Base-by-base conservation (phyloP, 1,284 basidiomycete species). In the Sutorius eximius region DNA sequence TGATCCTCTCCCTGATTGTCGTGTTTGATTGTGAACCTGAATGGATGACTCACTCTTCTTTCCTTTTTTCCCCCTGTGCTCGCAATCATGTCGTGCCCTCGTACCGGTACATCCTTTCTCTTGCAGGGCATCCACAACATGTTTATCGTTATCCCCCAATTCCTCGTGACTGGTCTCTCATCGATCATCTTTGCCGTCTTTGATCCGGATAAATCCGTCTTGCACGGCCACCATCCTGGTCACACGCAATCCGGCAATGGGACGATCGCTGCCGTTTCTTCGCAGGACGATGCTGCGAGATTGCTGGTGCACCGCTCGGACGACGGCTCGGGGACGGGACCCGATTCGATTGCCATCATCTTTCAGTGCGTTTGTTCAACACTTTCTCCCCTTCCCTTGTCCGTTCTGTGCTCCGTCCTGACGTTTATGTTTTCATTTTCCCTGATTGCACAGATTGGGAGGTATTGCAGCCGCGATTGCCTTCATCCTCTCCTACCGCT, bases 121-220 rank as follows among this genome's bases (percentile, higher is more conserved):
- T 6, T 18, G 5, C 59, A 91, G 90, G 93, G 93, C 36, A 95
- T 95, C 53, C 93, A 95, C 71, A 97, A 95, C 64, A 81, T 96
- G 51, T 95, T 91, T 68, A 78, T 96, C 60, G 94, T 96, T 51
- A 75, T 89, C 13, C 82, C 87, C 0, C 83, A 89, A 60, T 87
- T 89, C 66, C 74, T 90, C 32, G 81, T 88, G 46, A 86, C 83
- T 0, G 87, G 80, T 12, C 63, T 90, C 15, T 81, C 87, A 5
- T 80, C 86, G 9, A 70, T 89, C 45, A 75, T 89, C 37, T 89
- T 89, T 65, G 83, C 85, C 3, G 64, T 86, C 1, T 73, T 88
- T 45, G 88, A 91, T 56, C 79, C 82, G 2, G 65, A 73, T 22
- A 81, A 78, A 55, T 75, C 76, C n/a, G 76, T 74, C 11, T 57